Evolutionary conservation across 2,329 filamentous ascomycete genomes (phyloP).

Genomic region (Sporothrix phasma): DNA sequence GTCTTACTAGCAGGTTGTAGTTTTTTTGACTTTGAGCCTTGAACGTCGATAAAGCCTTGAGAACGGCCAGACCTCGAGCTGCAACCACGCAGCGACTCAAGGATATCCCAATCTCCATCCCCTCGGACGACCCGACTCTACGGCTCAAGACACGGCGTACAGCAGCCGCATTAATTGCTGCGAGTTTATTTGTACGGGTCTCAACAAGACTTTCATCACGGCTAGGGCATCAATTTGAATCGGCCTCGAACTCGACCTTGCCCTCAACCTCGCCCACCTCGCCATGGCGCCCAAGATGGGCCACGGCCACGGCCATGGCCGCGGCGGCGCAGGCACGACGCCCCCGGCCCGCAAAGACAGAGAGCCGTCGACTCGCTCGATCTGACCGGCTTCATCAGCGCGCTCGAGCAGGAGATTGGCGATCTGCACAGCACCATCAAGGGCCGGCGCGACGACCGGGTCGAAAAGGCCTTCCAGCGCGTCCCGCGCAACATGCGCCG

Average conservation of each 20-base stretch:
- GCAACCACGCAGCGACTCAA: neutral
- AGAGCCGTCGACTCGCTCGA: slow-evolving; percentile 69
- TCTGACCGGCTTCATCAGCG: slow-evolving; percentile 71
- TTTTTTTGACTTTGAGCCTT: neutral
- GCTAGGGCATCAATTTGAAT: too few relatives aligned
- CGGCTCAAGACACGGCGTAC: neutral
- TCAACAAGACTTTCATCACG: too few relatives aligned
- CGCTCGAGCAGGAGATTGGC: slow-evolving; percentile 81
- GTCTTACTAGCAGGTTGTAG: neutral
- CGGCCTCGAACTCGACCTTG: too few relatives aligned
- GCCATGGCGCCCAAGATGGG: neutral
- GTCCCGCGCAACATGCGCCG: slow-evolving; percentile 77
- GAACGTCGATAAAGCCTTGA: neutral
- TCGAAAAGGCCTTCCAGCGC: slow-evolving; percentile 60
- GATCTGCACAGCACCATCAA: slow-evolving; percentile 78
- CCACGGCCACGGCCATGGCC: neutral
- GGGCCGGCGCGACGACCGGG: slow-evolving; percentile 50
- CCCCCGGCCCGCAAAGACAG: neutral
- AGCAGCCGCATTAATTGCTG: neutral
- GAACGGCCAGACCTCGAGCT: neutral
- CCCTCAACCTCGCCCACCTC: neutral
- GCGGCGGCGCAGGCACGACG: neutral
- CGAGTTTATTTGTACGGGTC: neutral
- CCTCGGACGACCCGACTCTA: neutral
- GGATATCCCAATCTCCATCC: neutral